Conservation (phyloP, 306 rosid genomes). For the Erythrophleum fordii region DNA sequence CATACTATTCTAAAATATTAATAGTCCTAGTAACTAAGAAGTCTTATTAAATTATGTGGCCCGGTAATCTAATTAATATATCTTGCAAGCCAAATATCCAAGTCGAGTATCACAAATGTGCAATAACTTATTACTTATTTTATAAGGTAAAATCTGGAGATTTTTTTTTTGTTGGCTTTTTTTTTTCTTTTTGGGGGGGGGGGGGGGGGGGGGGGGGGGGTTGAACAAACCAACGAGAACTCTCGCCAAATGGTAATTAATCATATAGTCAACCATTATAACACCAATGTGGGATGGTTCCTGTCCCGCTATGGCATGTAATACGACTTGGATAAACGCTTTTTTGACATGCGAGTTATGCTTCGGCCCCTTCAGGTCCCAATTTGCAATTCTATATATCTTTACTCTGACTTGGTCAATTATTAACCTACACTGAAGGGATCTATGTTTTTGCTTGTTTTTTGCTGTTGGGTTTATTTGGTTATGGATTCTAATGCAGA, state of each 20-base stretch:
- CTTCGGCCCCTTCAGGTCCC: conserved; percentile 29
- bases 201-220: too few species aligned
- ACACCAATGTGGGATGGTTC: background rate
- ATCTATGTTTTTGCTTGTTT: background rate
- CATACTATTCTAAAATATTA: background rate
- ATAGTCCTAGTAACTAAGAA: background rate
- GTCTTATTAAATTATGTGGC: background rate
- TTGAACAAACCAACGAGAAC: background rate
- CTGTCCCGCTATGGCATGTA: background rate
- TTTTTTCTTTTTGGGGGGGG: too few species aligned
- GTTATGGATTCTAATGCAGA: background rate
- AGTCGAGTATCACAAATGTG: background rate
- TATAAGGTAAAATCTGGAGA: background rate
- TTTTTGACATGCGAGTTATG: conserved; percentile 3
- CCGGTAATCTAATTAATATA: background rate
- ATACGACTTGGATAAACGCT: background rate
- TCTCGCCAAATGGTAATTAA: background rate
- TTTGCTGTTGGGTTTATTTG: background rate
- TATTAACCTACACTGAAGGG: background rate
- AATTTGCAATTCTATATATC: conserved; percentile 15
- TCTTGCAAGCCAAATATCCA: background rate
- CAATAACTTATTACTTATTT: too few species aligned
- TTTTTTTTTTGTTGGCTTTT: too few species aligned
- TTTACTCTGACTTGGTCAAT: conserved; percentile 5
- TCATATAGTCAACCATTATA: background rate